A percentile compares a stretch with the other conserved stretches of the same genome.
phyloP scores from a whole-genome alignment of 352 stramenopile genomes.

The Pythium dissimile region DNA sequence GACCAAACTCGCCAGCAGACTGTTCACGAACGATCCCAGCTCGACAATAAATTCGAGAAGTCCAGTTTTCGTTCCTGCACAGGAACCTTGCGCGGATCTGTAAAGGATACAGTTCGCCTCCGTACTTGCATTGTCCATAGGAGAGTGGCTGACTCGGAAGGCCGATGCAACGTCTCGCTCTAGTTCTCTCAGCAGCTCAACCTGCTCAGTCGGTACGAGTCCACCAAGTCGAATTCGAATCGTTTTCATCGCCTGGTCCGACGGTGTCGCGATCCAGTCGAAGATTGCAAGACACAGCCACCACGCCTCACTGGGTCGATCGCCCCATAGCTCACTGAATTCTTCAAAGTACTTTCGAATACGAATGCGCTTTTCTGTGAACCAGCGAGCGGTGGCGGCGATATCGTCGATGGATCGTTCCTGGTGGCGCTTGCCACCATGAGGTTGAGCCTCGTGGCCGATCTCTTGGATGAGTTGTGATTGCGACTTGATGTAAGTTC shows the following conservation, averaged over 20 bases:
- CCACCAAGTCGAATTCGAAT: slow-evolving; percentile 27
- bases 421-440: neutral
- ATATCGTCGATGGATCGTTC: slow-evolving; percentile 7
- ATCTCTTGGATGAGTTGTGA: slow-evolving; percentile 20
- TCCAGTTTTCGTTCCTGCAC: slow-evolving; percentile 12
- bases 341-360: slow-evolving; percentile 41
- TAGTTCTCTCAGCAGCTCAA: slow-evolving; percentile 24
- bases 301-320: slow-evolving; percentile 38
- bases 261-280: slow-evolving; percentile 40
- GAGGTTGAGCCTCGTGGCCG: slow-evolving; percentile 11
- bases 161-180: slow-evolving; percentile 24
- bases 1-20: slow-evolving; percentile 22
- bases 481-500: slow-evolving; percentile 13
- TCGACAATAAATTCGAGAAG: slow-evolving; percentile 43
- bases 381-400: slow-evolving; percentile 25
- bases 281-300: slow-evolving; percentile 58
- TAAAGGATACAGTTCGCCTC: slow-evolving; percentile 1
- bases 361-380: slow-evolving; percentile 49
- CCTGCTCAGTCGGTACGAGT: slow-evolving; percentile 10
- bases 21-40: slow-evolving; percentile 37
- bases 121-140: neutral
- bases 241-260: slow-evolving; percentile 32
- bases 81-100: neutral
- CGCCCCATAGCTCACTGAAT: slow-evolving; percentile 9
- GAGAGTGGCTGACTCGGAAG: slow-evolving; percentile 22